A percentile compares a stretch with the other conserved stretches of the same genome.
Conservation (phyloP, 225 moss, liverwort and hornwort genomes). For the Physcomitrellopsis africana region DNA sequence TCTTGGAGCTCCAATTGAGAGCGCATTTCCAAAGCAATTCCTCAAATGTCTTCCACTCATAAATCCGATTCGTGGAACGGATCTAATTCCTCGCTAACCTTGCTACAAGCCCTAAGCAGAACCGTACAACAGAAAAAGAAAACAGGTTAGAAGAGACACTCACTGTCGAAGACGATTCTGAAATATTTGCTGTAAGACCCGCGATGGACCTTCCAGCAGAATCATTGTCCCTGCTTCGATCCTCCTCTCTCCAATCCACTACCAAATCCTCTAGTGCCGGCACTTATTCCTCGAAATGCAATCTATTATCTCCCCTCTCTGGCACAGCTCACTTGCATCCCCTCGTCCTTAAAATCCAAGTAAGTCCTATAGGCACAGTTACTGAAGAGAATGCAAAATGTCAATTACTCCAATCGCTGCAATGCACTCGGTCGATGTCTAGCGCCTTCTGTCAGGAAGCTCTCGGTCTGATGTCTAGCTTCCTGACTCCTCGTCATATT, state of each 20-base stretch:
- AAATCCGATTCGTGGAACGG: not conserved
- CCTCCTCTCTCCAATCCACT: not conserved
- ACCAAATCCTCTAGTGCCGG: not conserved
- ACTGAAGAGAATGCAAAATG: not conserved
- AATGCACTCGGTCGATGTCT: not conserved
- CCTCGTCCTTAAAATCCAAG: not conserved
- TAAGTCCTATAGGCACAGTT: not conserved
- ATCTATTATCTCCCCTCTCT: not conserved
- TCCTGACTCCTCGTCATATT: too few relatives aligned
- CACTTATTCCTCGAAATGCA: not conserved
- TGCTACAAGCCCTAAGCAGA: conserved; percentile 13
- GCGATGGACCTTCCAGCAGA: conserved; percentile 63
- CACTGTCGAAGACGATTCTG: conserved; percentile 58
- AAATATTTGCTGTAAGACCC: conserved; percentile 69
- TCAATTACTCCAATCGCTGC: not conserved
- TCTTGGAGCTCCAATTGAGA: not conserved
- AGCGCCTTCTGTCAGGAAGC: too few relatives aligned
- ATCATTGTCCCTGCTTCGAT: conserved; percentile 45
- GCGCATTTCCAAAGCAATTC: not conserved
- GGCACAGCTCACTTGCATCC: not conserved
- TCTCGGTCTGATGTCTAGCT: too few relatives aligned
- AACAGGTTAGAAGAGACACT: conserved; percentile 1
- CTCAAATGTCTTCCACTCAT: not conserved
- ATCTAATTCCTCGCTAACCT: not conserved
- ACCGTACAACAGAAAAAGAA: not conserved